Conservation (phyloP, 2,329 filamentous ascomycete species). For the Polychaeton citri region DNA sequence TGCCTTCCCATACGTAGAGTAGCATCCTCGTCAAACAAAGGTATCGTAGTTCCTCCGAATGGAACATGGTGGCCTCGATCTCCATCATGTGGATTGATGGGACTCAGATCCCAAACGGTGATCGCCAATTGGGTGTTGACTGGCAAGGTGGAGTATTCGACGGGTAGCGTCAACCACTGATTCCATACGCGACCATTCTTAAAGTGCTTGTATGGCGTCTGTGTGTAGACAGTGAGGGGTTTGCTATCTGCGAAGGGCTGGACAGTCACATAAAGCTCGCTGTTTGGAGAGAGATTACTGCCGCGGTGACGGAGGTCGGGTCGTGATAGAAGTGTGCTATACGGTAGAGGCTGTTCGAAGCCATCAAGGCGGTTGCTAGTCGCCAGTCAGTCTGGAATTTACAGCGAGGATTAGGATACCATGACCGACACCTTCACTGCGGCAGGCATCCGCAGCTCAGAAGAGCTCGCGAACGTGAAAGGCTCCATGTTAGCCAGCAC, state of each 20-base stretch:
- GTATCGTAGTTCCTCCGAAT: conserved; percentile 85
- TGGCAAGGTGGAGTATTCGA: conserved; percentile 71
- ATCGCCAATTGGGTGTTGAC: conserved; percentile 75
- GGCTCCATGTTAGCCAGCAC: too few relatives aligned
- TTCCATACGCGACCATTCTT: conserved; percentile 69
- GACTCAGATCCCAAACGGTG: conserved; percentile 89
- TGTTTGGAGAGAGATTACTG: conserved; percentile 68
- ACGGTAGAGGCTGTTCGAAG: conserved; percentile 58
- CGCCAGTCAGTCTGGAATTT: conserved; percentile 8
- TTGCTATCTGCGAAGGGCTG: conserved; percentile 96
- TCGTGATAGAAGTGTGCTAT: conserved; percentile 63
- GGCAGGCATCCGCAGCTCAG: conserved; percentile 62
- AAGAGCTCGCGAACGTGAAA: conserved; percentile 87
- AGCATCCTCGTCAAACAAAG: conserved; percentile 85
- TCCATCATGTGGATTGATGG: conserved; percentile 56
- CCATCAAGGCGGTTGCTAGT: conserved; percentile 57
- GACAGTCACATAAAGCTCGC: conserved; percentile 83
- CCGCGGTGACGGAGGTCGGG: conserved; percentile 77
- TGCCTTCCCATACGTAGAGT: conserved; percentile 84
- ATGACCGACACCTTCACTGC: conserved; percentile 47
- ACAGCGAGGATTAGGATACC: conserved; percentile 2
- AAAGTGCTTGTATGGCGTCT: conserved; percentile 88
- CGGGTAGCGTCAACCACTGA: conserved; percentile 84
- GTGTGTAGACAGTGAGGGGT: conserved; percentile 77
- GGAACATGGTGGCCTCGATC: conserved; percentile 68